Percentiles rank a stretch among this genome's conserved stretches.
phyloP scores from a whole-genome alignment of 2,329 filamentous ascomycete species.

The Claviceps capensis region DNA sequence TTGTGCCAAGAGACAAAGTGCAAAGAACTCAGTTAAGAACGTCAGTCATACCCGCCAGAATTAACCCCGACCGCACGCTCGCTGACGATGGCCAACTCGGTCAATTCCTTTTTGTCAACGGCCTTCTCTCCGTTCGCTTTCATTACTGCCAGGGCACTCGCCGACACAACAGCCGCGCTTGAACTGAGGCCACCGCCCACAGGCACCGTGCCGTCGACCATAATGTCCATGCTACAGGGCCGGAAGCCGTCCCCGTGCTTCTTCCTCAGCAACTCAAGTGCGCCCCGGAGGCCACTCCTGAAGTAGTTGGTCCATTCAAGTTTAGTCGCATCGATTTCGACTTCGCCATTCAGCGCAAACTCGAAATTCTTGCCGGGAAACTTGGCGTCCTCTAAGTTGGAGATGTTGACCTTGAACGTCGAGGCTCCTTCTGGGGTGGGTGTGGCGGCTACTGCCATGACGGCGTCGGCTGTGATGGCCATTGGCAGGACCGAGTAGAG shows the following conservation, averaged over 20 bases:
- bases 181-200: slow-evolving; percentile 86
- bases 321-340: slow-evolving; percentile 72
- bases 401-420: slow-evolving; percentile 57
- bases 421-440: slow-evolving; percentile 33
- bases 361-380: slow-evolving; percentile 66
- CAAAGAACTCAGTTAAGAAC: background rate
- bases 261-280: slow-evolving; percentile 61
- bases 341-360: slow-evolving; percentile 44
- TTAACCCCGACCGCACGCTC: slow-evolving; percentile 93
- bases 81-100: slow-evolving; percentile 86
- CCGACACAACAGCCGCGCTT: slow-evolving; percentile 85
- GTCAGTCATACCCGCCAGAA: slow-evolving; percentile 61
- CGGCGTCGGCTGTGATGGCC: slow-evolving; percentile 81
- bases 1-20: background rate
- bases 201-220: slow-evolving; percentile 86
- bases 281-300: slow-evolving; percentile 77
- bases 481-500: slow-evolving; percentile 93
- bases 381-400: slow-evolving; percentile 62
- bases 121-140: slow-evolving; percentile 64
- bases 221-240: slow-evolving; percentile 64
- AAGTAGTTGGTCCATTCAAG: slow-evolving; percentile 99
- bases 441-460: slow-evolving; percentile 62
- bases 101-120: slow-evolving; percentile 82
- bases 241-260: slow-evolving; percentile 47
- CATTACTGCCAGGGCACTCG: slow-evolving; percentile 79